Evolutionary conservation across 2,329 filamentous ascomycete genomes (phyloP), one percentile per base, ranked within the genome.

Genomic region (Colletotrichum falcatum): DNA sequence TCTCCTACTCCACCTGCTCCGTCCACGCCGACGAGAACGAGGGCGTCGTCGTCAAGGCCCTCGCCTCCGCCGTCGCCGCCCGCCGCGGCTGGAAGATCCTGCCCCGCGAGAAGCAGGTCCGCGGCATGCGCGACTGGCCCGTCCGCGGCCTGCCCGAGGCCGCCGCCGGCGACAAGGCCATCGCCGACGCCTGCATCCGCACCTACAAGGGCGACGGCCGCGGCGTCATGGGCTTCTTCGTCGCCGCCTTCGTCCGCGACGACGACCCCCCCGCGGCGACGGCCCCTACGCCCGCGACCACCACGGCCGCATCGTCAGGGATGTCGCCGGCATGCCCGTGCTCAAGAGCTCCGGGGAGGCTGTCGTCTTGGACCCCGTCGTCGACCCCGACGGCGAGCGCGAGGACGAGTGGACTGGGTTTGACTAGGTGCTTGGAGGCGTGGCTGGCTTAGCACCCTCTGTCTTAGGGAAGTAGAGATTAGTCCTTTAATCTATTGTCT

Each of bases 1-100:
- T 98, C 53, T 95, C 94, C 0, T 99, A 98, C 79, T 97, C 94
- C 42, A 98, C 96, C 0, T 99, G 96, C 79, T 98, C 95, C 0
- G 83, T 97, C 2, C 91, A 98, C 78, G 88, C 89, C 0, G 88
- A 93, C 74, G 96, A 99, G 79, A 98, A 99, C 76, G 96, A 99
- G 80, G 82, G 87, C 1, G 95, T 98, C 0, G 94, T 98, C 0
- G 81, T 91, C 66, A 86, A 87, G 56, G 92, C 94, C 1, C 83
- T 98, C 46, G 79, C 81, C 8, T 95, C 93, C 0, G 83, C 89
- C 0, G 80, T 92, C 14, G 94, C 94, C 0, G 85, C 82, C 73
- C 78, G 85, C 70, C 82, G 87, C 35, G 93, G 94, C 0, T 99
- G 96, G 96, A 87, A 87, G 42, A 86, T 98, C n/a, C 78, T 97